phyloP scores from a whole-genome alignment of 2,329 filamentous ascomycete species.

The Colletotrichum euphorbiae region DNA sequence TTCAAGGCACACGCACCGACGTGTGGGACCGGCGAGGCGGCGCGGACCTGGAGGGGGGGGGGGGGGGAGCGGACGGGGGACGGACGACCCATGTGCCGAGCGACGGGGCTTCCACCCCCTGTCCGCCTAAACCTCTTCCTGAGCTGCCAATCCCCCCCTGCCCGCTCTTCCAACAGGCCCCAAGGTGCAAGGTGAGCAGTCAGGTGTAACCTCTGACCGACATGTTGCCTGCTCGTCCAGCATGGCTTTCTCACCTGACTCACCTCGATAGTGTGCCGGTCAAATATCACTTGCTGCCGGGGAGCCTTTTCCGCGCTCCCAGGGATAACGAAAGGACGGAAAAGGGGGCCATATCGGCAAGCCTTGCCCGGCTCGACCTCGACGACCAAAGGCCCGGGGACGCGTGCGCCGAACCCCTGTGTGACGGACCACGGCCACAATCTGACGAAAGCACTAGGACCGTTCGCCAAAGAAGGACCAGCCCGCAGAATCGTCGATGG shows the following conservation, averaged over 20 bases:
- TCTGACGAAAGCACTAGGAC: constrained; percentile 35
- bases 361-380: constrained; percentile 19
- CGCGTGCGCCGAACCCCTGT: background rate
- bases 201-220: constrained; percentile 38
- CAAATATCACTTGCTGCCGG: constrained; percentile 4
- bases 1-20: background rate
- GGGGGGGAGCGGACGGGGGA: constrained; percentile 19
- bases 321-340: background rate
- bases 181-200: constrained; percentile 40
- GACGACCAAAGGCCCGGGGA: too few relatives aligned
- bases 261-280: background rate
- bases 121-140: constrained; percentile 4
- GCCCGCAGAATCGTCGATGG: constrained; percentile 17
- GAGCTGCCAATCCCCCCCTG: constrained; percentile 12
- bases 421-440: constrained; percentile 16
- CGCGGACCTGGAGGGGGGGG: too few relatives aligned
- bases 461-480: constrained; percentile 34
- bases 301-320: background rate
- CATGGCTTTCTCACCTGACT: constrained; percentile 17
- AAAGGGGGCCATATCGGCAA: constrained; percentile 3
- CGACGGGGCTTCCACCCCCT: background rate
- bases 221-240: constrained; percentile 21
- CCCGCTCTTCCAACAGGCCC: background rate
- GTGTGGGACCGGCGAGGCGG: constrained; percentile 18
- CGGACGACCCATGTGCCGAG: constrained; percentile 29